phyloP scores from a whole-genome alignment of 2,329 filamentous ascomycete species.

The Trichoderma guizhouense region DNA sequence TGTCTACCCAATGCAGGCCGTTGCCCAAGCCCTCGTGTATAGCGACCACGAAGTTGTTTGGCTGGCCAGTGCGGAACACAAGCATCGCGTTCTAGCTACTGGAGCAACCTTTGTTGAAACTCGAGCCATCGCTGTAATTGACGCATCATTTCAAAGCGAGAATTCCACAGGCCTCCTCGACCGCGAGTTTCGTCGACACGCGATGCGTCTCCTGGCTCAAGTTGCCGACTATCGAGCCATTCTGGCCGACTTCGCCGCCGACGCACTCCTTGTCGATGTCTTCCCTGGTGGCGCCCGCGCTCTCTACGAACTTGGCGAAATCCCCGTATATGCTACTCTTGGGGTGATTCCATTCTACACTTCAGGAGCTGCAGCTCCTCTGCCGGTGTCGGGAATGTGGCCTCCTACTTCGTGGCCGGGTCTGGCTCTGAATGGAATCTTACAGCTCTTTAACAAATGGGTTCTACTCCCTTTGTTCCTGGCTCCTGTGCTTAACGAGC shows the following conservation, averaged over 20 bases:
- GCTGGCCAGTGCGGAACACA: constrained; percentile 35
- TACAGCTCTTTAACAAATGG: constrained; percentile 29
- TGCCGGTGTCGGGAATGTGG: constrained; percentile 31
- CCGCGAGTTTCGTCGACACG: constrained; percentile 25
- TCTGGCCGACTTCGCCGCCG: constrained; percentile 28
- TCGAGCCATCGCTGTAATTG: constrained; percentile 29
- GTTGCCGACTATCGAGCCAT: constrained; percentile 35
- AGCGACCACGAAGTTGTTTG: constrained; percentile 39
- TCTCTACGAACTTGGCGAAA: constrained; percentile 34
- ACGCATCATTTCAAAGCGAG: constrained; percentile 28
- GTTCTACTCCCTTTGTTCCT: constrained; percentile 28
- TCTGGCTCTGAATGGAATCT: constrained; percentile 28
- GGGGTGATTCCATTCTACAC: constrained; percentile 40
- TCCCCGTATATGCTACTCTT: constrained; percentile 36
- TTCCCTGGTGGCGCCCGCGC: constrained; percentile 37
- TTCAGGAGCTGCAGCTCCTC: constrained; percentile 29
- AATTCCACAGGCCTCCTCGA: constrained; percentile 34
- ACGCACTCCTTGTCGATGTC: constrained; percentile 38
- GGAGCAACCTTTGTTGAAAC: constrained; percentile 36
- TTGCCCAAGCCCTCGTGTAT: constrained; percentile 36
- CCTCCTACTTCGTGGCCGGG: constrained; percentile 30
- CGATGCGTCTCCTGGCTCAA: constrained; percentile 33
- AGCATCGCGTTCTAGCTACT: constrained; percentile 32
- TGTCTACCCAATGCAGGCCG: constrained; percentile 39
- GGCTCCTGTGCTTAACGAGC: constrained; percentile 30